phyloP scores from a whole-genome alignment of 1,139 yeast species.

The Eremothecium sinecaudum region DNA sequence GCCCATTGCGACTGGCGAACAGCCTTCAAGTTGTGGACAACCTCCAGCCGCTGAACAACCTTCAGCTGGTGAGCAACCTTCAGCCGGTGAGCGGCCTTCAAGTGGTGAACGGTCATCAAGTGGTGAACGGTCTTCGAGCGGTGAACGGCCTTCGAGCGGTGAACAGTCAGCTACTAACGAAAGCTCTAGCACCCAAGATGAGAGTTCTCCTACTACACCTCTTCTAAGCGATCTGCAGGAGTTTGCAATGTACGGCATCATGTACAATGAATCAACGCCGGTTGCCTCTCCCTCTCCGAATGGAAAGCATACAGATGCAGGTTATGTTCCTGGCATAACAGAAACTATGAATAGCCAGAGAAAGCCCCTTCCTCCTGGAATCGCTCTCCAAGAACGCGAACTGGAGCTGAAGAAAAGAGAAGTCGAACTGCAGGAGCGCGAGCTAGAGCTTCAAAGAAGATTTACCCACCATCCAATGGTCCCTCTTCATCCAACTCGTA shows the following conservation, averaged over 20 bases:
- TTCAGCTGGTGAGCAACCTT: neutral
- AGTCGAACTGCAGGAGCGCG: neutral
- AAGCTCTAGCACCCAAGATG: slow-evolving; percentile 3
- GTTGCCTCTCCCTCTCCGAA: slow-evolving; percentile 11
- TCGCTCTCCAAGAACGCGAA: neutral
- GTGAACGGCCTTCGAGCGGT: neutral
- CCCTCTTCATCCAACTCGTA: no score
- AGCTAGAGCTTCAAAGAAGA: neutral
- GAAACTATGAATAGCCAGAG: neutral
- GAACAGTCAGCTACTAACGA: neutral
- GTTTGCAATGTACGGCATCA: slow-evolving; percentile 26
- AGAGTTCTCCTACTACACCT: slow-evolving; percentile 25
- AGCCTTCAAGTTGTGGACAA: neutral
- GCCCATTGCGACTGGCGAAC: neutral
- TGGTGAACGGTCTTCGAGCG: no score
- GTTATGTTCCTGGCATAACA: neutral
- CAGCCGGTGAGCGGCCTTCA: no score
- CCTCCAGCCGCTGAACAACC: neutral
- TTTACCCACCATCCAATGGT: no score
- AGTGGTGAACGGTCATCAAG: no score
- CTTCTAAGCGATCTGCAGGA: slow-evolving; percentile 27
- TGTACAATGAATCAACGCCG: slow-evolving; percentile 25
- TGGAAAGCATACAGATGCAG: neutral
- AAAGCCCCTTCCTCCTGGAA: no score
- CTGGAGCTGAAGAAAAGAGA: neutral